Conservation (phyloP, 495 filamentous ascomycete species). For the Annulohypoxylon bovei region DNA sequence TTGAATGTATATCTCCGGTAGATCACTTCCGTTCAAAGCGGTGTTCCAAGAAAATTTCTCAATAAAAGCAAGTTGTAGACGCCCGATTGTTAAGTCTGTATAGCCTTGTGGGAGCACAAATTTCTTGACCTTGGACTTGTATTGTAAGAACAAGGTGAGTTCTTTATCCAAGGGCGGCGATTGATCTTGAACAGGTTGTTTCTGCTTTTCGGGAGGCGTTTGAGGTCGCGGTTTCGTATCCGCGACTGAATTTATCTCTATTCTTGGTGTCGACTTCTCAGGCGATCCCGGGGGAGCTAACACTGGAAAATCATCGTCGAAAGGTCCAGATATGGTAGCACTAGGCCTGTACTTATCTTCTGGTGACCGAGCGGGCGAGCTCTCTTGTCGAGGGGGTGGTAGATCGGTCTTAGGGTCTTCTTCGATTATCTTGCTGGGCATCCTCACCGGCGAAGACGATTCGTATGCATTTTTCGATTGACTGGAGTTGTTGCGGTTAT, state of each 20-base stretch:
- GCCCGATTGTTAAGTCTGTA: slow-evolving; percentile 81
- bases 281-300: slow-evolving; percentile 45
- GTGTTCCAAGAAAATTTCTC: slow-evolving; percentile 99
- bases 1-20: slow-evolving; percentile 98
- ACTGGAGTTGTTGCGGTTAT: slow-evolving; percentile 64
- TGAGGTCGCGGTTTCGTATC: slow-evolving; percentile 38
- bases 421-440: slow-evolving; percentile 73
- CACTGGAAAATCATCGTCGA: slow-evolving; percentile 50
- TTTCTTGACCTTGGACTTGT: slow-evolving; percentile 96
- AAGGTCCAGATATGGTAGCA: slow-evolving; percentile 62
- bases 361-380: slow-evolving; percentile 64
- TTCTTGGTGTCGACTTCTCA: slow-evolving; percentile 44
- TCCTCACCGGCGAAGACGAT: slow-evolving; percentile 70
- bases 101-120: slow-evolving; percentile 87
- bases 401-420: slow-evolving; percentile 57
- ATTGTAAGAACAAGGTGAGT: slow-evolving; percentile 94
- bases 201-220: slow-evolving; percentile 55
- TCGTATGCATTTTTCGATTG: slow-evolving; percentile 49
- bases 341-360: slow-evolving; percentile 68
- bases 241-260: slow-evolving; percentile 28
- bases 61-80: slow-evolving; percentile 96
- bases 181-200: slow-evolving; percentile 62
- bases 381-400: slow-evolving; percentile 51
- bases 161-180: slow-evolving; percentile 85
- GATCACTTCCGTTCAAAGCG: slow-evolving; percentile 88